phyloP scores from a whole-genome alignment of 352 stramenopile species.

The Phytophthora pluvialis region DNA sequence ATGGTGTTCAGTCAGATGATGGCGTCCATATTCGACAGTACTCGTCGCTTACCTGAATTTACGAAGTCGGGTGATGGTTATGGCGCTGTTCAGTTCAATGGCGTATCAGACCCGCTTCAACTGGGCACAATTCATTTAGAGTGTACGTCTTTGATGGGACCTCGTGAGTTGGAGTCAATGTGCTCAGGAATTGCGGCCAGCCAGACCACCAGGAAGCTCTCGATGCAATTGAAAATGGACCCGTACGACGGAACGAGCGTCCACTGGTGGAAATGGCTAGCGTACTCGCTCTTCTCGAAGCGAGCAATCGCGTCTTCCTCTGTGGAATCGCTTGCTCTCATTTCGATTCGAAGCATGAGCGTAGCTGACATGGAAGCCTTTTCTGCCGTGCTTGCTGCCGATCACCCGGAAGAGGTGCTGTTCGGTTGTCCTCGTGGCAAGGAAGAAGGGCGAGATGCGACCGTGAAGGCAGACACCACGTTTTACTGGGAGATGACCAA shows the following conservation, averaged over 20 bases:
- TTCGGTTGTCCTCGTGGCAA: not conserved
- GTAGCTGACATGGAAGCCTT: conserved; percentile 5
- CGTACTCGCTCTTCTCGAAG: conserved; percentile 20
- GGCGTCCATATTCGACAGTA: conserved; percentile 8
- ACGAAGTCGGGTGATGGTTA: not conserved
- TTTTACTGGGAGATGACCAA: conserved; percentile 14
- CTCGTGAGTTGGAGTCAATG: conserved; percentile 2
- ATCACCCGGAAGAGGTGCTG: conserved; percentile 20
- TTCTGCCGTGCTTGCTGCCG: not conserved
- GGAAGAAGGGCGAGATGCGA: not conserved
- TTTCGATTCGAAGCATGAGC: conserved; percentile 10
- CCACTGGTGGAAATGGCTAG: conserved; percentile 23
- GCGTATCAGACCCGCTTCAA: not conserved
- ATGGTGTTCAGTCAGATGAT: conserved; percentile 13
- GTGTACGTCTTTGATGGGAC: not conserved
- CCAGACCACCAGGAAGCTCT: conserved; percentile 23
- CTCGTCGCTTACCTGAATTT: not conserved
- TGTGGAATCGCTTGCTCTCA: conserved; percentile 9
- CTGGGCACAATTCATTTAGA: conserved; percentile 3
- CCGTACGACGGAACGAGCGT: not conserved
- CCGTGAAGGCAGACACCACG: not conserved
- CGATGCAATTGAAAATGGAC: conserved; percentile 10
- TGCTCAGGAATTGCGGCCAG: conserved; percentile 17
- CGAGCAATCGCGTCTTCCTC: conserved; percentile 1
- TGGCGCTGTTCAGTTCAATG: not conserved